Evolutionary conservation across 768 basidiomycete species (phyloP).

Genomic region (Cystobasidium tubakii): DNA sequence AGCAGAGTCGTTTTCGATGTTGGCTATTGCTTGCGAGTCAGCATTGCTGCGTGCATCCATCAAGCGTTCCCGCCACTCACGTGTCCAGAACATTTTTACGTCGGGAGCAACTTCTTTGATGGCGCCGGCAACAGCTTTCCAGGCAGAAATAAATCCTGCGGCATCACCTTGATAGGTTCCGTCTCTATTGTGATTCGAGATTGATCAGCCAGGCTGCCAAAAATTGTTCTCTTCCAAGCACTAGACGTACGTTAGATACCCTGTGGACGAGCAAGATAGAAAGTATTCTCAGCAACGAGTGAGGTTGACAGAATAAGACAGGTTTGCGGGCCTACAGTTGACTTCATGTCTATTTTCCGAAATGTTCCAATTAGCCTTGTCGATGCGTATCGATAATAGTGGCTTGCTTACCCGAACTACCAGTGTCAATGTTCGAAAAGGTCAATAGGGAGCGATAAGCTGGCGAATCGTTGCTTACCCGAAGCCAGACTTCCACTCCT

Average conservation of each 20-base stretch:
- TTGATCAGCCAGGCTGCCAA: background rate
- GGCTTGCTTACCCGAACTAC: background rate
- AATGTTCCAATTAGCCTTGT: no score
- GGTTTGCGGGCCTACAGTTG: no score
- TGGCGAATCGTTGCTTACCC: slow-evolving; percentile 39
- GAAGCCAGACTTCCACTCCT: slow-evolving; percentile 47
- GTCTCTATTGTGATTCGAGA: background rate
- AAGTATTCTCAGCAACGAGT: no score
- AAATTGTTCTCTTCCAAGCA: no score
- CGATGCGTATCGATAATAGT: no score
- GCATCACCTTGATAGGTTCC: slow-evolving; percentile 44
- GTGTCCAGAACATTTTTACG: slow-evolving; percentile 46
- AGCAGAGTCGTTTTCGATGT: slow-evolving; percentile 29
- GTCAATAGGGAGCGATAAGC: no score
- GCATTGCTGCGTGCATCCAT: background rate
- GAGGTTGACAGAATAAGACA: no score
- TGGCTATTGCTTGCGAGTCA: slow-evolving; percentile 26
- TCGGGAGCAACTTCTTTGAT: slow-evolving; percentile 40
- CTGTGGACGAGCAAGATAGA: no score
- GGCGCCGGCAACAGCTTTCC: slow-evolving; percentile 43
- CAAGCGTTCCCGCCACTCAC: background rate
- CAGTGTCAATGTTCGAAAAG: background rate
- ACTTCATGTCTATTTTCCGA: no score
- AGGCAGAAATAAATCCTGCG: slow-evolving; percentile 44
- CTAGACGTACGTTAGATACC: background rate